Conservation (phyloP, 306 rosid species). For the Vicia faba region DNA sequence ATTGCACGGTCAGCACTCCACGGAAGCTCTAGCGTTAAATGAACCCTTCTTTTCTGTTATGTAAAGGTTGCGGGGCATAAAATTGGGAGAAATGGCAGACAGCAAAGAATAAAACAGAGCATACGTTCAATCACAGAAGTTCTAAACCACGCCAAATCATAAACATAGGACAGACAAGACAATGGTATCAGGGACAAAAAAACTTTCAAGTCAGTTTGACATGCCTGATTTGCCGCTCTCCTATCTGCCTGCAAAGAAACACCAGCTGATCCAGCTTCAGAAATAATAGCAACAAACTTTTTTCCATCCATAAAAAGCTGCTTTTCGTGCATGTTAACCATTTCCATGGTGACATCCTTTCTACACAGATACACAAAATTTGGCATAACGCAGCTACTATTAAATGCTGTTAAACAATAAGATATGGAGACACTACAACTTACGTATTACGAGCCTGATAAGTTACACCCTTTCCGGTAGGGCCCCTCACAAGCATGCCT, state of each 20-base stretch:
- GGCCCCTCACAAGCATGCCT: constrained; percentile 97
- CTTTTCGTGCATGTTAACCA: constrained; percentile 99
- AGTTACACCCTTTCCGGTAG: constrained; percentile 94
- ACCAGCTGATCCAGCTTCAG: constrained; percentile 99
- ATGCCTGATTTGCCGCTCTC: constrained; percentile 87
- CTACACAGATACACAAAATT: constrained; percentile 49
- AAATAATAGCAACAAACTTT: constrained; percentile 88
- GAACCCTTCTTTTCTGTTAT: constrained; percentile 91
- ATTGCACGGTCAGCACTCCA: constrained; percentile 99
- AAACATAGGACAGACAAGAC: constrained; percentile 24
- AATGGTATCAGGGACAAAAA: not conserved
- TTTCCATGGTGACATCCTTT: constrained; percentile 94
- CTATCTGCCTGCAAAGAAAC: constrained; percentile 98
- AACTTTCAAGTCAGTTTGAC: constrained; percentile 30
- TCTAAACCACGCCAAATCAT: constrained; percentile 12
- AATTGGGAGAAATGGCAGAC: constrained; percentile 24
- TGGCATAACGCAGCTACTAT: constrained; percentile 24
- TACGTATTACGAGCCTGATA: constrained; percentile 97
- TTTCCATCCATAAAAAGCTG: constrained; percentile 98
- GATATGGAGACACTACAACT: constrained; percentile 46
- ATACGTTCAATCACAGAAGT: constrained; percentile 18
- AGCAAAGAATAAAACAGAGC: constrained; percentile 32
- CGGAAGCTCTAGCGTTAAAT: constrained; percentile 94
- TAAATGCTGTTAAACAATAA: constrained; percentile 3
- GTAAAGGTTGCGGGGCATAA: constrained; percentile 29